A percentile compares a stretch with the other conserved stretches of the same genome.
phyloP scores from a whole-genome alignment of 371 early-diverging fungal genomes.

The Mucor indicus region DNA sequence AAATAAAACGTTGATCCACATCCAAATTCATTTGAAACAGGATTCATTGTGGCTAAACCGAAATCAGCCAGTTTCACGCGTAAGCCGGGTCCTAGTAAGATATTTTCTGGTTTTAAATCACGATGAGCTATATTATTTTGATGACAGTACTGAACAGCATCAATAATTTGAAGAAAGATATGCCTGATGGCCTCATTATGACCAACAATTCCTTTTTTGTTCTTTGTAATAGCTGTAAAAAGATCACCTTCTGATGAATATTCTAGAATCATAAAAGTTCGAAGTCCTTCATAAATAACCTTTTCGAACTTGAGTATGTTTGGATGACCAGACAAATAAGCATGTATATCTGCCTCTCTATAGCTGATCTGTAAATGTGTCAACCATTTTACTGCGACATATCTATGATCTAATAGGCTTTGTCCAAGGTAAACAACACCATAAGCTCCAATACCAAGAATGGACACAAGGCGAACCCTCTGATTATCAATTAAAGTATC shows the following conservation, averaged over 20 bases:
- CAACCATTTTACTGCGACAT: conserved; percentile 66
- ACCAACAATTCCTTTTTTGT: conserved; percentile 45
- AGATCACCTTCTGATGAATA: conserved; percentile 75
- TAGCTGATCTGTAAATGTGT: conserved; percentile 37
- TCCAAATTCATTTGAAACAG: conserved; percentile 70
- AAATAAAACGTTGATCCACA: conserved; percentile 89
- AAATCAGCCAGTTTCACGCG: conserved; percentile 73
- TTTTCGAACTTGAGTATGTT: conserved; percentile 69
- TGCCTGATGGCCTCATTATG: conserved; percentile 64
- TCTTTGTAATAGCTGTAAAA: conserved; percentile 61
- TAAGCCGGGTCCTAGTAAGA: conserved; percentile 56
- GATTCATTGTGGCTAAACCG: conserved; percentile 71
- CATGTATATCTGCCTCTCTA: conserved; percentile 55
- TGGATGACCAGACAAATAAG: conserved; percentile 58
- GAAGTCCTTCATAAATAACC: conserved; percentile 57
- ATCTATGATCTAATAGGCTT: conserved; percentile 37
- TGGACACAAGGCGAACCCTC: conserved; percentile 50
- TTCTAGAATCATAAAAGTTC: conserved; percentile 78
- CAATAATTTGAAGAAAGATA: conserved; percentile 80
- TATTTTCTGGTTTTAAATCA: conserved; percentile 93
- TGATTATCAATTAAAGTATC: conserved; percentile 51
- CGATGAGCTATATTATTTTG: conserved; percentile 79
- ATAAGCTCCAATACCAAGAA: conserved; percentile 69
- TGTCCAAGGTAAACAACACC: conserved; percentile 69
- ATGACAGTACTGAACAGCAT: conserved; percentile 82